A percentile compares a stretch with the other conserved stretches of the same genome.
These are phyloP conservation scores for Dittrichia graveolens DNA, from an alignment of 129 eudicot species.

Conservation along the genomic window DNA sequence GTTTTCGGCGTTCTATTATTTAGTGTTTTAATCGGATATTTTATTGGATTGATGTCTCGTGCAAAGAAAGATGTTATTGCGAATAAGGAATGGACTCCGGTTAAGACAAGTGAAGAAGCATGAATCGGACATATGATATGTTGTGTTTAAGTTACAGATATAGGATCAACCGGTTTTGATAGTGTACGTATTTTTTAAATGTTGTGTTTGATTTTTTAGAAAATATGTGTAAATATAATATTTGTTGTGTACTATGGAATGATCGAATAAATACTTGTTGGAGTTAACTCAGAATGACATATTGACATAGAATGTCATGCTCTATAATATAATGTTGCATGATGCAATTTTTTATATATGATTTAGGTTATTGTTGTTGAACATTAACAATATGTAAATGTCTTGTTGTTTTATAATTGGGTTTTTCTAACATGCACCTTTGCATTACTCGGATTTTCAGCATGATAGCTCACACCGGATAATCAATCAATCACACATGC, in stretches of 20 bases:
- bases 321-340: too few species aligned
- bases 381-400: too few species aligned
- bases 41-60: slow-evolving; percentile 68
- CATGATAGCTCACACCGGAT: too few species aligned
- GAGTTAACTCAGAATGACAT: too few species aligned
- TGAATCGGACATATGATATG: slow-evolving; percentile 23
- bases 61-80: slow-evolving; percentile 30
- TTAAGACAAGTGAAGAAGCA: slow-evolving; percentile 58
- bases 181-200: not conserved
- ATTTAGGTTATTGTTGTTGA: too few species aligned
- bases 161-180: slow-evolving; percentile 21
- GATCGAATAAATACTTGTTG: not conserved
- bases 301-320: too few species aligned
- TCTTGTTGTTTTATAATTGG: too few species aligned
- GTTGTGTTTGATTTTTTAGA: not conserved
- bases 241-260: slow-evolving; percentile 6
- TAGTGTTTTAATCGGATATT: slow-evolving; percentile 67
- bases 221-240: slow-evolving; percentile 27
- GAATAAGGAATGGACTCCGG: slow-evolving; percentile 63
- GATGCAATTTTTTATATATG: too few species aligned
- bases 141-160: slow-evolving; percentile 12
- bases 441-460: too few species aligned
- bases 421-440: too few species aligned
- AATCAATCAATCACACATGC: too few species aligned
- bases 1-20: slow-evolving; percentile 51